Base-by-base conservation (phyloP, 352 stramenopile genomes). In the Phytophthora cajani region DNA sequence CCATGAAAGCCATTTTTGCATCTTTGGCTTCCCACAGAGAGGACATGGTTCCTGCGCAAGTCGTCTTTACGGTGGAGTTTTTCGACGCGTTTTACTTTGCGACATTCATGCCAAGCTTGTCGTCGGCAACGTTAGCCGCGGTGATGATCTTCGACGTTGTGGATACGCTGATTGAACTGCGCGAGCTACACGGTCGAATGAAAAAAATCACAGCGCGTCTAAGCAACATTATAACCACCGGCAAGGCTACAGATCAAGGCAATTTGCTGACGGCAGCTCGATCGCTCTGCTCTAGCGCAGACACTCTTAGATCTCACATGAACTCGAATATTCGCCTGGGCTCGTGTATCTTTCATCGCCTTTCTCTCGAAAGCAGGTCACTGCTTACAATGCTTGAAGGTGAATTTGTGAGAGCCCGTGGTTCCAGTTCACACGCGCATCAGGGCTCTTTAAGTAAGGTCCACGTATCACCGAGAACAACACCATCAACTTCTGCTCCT, bases 21-120 rank as follows among this genome's bases (percentile, higher is more conserved):
- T 47, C 40, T 17, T 44, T 44, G 36, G 36, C 36, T 44, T 44
- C 12, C 36, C 10, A 44, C 11, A 12, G 27, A 32, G 68, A 72
- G 36, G 68, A 75, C 14, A 68, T 67, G 62, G 49, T 75, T 8
- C 68, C 68, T 9, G 50, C 55, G 1, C 62, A 71, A 63, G 63
- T 66, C 0, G 56, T 75, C 1, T 72, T 75, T 14, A 67, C 57
- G 0, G 42, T 75, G 11, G 66, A 73, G 19, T 69, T 69, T 38
- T 69, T 69, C 25, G 53, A 63, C n/a, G 27, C 62, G 1, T 40
- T 63, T 6, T 69, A 63, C 27, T 33, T 57, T 11, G 42, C 53
- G 0, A 63, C 62, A 0, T 62, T 56, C 6, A 51, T 69, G 8
- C 52, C 52, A 49, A 36, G n/a, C 12, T n/a, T 62, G 1, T 57